Percentiles rank a stretch among this genome's conserved stretches.
These are phyloP conservation scores for Botrytis cinerea DNA, from an alignment of 2,329 filamentous ascomycete genomes.

Conservation along the genomic window DNA sequence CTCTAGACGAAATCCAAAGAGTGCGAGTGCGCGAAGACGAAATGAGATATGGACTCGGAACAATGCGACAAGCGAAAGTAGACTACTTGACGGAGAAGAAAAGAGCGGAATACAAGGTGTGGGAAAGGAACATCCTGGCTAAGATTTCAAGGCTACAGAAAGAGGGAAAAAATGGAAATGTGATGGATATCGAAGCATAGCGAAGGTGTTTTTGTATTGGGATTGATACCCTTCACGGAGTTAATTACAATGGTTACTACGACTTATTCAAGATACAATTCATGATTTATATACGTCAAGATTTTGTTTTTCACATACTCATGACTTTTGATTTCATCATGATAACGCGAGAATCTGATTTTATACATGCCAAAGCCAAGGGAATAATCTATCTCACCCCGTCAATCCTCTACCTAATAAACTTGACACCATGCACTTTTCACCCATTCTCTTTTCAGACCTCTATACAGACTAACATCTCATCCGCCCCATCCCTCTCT, in stretches of 20 bases:
- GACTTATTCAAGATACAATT: neutral
- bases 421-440: too few species aligned
- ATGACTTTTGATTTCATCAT: neutral
- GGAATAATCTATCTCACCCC: neutral
- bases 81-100: constrained; percentile 69
- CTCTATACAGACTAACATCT: neutral
- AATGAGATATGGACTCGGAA: constrained; percentile 42
- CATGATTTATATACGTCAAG: neutral
- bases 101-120: constrained; percentile 60
- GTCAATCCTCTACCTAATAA: neutral
- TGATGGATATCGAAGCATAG: constrained; percentile 9
- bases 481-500: neutral
- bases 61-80: constrained; percentile 75
- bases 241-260: neutral
- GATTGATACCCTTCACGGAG: constrained; percentile 1
- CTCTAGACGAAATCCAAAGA: constrained; percentile 38
- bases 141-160: constrained; percentile 51
- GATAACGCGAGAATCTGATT: neutral
- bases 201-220: neutral
- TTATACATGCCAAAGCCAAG: neutral
- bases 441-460: neutral
- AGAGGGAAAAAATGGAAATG: constrained; percentile 26
- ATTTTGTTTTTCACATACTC: neutral
- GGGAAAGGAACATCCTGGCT: constrained; percentile 62
- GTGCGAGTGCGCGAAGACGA: constrained; percentile 26